These are phyloP conservation scores for Mycena capillaripes DNA, from an alignment of 768 basidiomycete species.

Conservation along the genomic window DNA sequence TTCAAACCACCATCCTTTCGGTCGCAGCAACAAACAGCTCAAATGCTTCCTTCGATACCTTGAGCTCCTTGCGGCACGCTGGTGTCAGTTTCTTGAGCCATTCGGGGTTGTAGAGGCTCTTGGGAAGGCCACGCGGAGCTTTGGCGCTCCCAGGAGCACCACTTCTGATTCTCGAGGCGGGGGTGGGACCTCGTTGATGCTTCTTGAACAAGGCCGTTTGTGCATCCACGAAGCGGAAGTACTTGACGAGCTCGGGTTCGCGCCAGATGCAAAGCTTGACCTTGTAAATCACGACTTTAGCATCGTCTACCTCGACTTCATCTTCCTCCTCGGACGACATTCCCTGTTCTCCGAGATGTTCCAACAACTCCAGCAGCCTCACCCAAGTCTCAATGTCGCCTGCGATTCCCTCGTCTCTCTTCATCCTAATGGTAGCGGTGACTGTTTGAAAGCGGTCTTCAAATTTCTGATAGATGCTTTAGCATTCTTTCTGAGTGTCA, in stretches of 20 bases:
- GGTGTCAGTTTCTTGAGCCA: constrained; percentile 28
- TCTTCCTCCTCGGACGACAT: constrained; percentile 36
- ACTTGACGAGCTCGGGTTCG: constrained; percentile 29
- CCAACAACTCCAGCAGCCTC: constrained; percentile 25
- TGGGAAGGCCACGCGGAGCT: constrained; percentile 29
- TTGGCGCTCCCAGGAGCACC: neutral
- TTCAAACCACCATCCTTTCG: constrained; percentile 28
- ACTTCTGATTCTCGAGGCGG: constrained; percentile 16
- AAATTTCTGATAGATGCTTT: constrained; percentile 15
- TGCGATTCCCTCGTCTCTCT: constrained; percentile 3
- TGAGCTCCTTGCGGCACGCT: constrained; percentile 20
- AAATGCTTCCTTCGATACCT: constrained; percentile 31
- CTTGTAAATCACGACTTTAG: constrained; percentile 7
- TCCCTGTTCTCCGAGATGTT: constrained; percentile 26
- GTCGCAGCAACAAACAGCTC: constrained; percentile 30
- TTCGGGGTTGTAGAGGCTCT: constrained; percentile 29
- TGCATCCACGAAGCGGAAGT: constrained; percentile 29
- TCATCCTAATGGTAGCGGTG: constrained; percentile 18
- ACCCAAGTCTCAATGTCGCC: constrained; percentile 29
- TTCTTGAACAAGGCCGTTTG: constrained; percentile 23
- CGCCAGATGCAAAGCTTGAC: constrained; percentile 34
- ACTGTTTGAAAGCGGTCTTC: constrained; percentile 17
- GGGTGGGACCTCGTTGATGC: constrained; percentile 8
- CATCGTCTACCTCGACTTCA: constrained; percentile 18
- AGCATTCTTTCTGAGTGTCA: constrained; percentile 1